Evolutionary conservation across 2,329 filamentous ascomycete species (phyloP).

Genomic region (Lachnellula hyalina): DNA sequence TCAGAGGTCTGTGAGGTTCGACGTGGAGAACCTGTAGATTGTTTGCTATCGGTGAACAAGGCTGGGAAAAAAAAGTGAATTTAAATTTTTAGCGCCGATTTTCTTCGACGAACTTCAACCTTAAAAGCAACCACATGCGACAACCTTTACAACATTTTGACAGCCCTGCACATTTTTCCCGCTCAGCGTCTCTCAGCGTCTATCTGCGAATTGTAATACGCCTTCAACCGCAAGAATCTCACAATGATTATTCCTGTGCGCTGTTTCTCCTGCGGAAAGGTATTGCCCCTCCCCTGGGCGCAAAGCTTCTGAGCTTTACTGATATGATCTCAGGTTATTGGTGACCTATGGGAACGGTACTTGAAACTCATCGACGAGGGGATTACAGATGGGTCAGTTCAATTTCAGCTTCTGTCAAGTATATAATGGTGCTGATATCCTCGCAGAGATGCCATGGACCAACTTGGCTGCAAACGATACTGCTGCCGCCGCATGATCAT

Average conservation of each 20-base stretch:
- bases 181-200: background rate
- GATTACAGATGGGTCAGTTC: slow-evolving; percentile 65
- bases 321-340: slow-evolving; percentile 65
- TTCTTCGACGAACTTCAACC: background rate
- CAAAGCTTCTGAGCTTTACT: slow-evolving; percentile 8
- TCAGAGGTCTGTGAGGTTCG: slow-evolving; percentile 25
- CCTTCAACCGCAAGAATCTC: slow-evolving; percentile 15
- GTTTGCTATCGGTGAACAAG: slow-evolving; percentile 15
- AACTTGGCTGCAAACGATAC: slow-evolving; percentile 89
- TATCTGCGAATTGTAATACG: background rate
- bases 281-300: slow-evolving; percentile 37
- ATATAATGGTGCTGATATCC: slow-evolving; percentile 6
- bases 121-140: slow-evolving; percentile 9
- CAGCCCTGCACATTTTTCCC: background rate
- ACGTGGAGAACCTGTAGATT: slow-evolving; percentile 8
- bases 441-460: slow-evolving; percentile 86
- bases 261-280: slow-evolving; percentile 99
- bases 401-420: slow-evolving; percentile 1
- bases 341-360: slow-evolving; percentile 96
- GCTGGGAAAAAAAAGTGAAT: slow-evolving; percentile 13
- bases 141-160: background rate
- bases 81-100: slow-evolving; percentile 1
- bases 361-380: slow-evolving; percentile 79
- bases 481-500: slow-evolving; percentile 99
- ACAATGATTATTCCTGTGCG: slow-evolving; percentile 98